Base-by-base conservation (phyloP, 257 asterid genomes). In the Pogostemon cablin region DNA sequence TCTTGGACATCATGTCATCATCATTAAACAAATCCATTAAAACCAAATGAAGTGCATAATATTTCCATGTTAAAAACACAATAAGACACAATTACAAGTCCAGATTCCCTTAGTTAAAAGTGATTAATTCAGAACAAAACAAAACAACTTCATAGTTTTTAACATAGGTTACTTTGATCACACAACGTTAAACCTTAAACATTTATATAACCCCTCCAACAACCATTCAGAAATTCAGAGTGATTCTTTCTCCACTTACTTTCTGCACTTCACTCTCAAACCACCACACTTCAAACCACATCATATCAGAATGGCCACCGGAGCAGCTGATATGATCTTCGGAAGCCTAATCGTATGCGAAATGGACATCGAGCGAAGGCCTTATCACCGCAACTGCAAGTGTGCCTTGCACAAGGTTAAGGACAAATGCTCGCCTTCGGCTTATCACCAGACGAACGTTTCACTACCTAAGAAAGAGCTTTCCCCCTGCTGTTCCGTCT, bases 311-410 rank as follows among this genome's bases (percentile, higher is more conserved):
- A 83, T 78, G 83, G 37, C 68, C 8, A 73, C 43, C 57, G 53
- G 46, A 65, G 80, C 82, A 73, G 82, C 79, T 17, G 69, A 75
- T 25, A 2, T 72, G 58, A 70, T 78, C 77, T 12, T 81, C 3
- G 86, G 85, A 79, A 77, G 81, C 72, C 67, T 79, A 54, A 78
- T 79, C 2, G 46, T 82, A 77, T 37, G 40, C 1, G 84, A 83
- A 61, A 76, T 40, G 62, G 74, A 75, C 46, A 79, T 78, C 4
- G 83, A 86, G 67, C 59, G 83, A 5, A 75, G 84, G 59, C 86
- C 87, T 2, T 80, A 82, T 44, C 86, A 82, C 34, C 34, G 39
- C 0, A 62, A 82, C 68, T 82, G 87, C 78, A 62, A 69, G 20
- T 85, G 87, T 35, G 83, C 86, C 72, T 53, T 80, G 79, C 84